Percentiles rank a stretch among this genome's conserved stretches.
Conservation (phyloP, 208 protist genomes). For the Trypanosoma mega region DNA sequence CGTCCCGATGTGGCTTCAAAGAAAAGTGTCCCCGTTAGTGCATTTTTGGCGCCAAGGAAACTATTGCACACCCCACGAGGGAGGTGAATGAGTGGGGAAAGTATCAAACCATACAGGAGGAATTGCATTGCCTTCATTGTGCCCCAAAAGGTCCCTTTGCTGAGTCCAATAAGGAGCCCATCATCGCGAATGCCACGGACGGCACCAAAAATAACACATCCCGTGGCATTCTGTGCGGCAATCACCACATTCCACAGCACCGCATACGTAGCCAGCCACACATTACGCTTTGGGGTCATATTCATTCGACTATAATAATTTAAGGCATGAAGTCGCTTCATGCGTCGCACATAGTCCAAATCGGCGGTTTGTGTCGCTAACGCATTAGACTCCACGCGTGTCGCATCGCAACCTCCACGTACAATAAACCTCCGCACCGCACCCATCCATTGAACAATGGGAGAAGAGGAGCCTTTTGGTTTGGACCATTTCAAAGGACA, state of each 20-base stretch:
- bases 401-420: background rate
- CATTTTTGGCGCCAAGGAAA: slow-evolving; percentile 61
- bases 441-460: too few species aligned
- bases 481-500: too few species aligned
- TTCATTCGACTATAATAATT: slow-evolving; percentile 84
- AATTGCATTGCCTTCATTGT: slow-evolving; percentile 32
- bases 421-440: too few species aligned
- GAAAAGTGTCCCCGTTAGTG: slow-evolving; percentile 52
- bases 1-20: slow-evolving; percentile 76
- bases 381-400: background rate
- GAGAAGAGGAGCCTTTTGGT: too few species aligned
- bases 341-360: slow-evolving; percentile 68
- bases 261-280: slow-evolving; percentile 56
- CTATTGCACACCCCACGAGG: slow-evolving; percentile 60
- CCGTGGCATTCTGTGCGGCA: slow-evolving; percentile 53
- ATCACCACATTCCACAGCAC: slow-evolving; percentile 65
- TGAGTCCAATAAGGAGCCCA: slow-evolving; percentile 22
- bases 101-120: slow-evolving; percentile 57
- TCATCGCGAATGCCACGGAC: slow-evolving; percentile 31
- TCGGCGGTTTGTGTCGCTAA: slow-evolving; percentile 30
- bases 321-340: slow-evolving; percentile 50
- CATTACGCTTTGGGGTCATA: slow-evolving; percentile 71
- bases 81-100: slow-evolving; percentile 74
- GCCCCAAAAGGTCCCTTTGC: slow-evolving; percentile 14
- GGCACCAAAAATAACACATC: slow-evolving; percentile 46